phyloP scores from a whole-genome alignment of 495 filamentous ascomycete genomes.

The Chaetomium tenue region DNA sequence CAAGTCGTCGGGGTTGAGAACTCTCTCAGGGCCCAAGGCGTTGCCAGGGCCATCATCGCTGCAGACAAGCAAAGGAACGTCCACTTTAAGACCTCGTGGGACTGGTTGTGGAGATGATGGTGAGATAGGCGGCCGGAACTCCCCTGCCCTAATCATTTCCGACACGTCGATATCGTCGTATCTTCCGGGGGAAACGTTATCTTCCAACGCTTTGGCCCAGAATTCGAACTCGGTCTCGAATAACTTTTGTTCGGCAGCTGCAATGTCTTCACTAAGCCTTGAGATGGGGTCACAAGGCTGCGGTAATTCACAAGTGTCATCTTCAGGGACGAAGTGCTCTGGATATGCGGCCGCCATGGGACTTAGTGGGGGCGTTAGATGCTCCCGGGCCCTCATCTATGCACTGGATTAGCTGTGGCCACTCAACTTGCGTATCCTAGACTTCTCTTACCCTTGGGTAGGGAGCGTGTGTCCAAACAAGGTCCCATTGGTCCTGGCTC shows the following conservation, averaged over 20 bases:
- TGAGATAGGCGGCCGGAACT: conserved; percentile 13
- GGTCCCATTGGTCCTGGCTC: conserved; percentile 32
- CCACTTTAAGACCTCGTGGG: conserved; percentile 28
- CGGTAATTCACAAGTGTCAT: conserved; percentile 50
- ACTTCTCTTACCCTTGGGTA: conserved; percentile 40
- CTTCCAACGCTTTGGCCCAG: conserved; percentile 17
- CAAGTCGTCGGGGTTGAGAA: conserved; percentile 25
- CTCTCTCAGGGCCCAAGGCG: conserved; percentile 14
- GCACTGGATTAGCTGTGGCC: conserved; percentile 17
- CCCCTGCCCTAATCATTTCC: conserved; percentile 28
- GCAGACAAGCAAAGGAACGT: conserved; percentile 29
- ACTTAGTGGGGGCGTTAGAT: conserved; percentile 59
- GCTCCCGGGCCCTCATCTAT: conserved; percentile 36
- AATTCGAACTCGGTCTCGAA: conserved; percentile 27
- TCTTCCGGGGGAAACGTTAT: conserved; percentile 19
- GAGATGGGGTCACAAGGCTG: conserved; percentile 51
- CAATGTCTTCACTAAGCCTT: conserved; percentile 47
- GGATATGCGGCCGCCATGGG: conserved; percentile 41
- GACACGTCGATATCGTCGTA: conserved; percentile 30
- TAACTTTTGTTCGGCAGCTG: conserved; percentile 43
- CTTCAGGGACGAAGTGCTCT: conserved; percentile 49
- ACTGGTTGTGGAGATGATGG: conserved; percentile 11
- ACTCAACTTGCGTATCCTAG: not conserved
- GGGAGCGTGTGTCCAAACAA: conserved; percentile 34
- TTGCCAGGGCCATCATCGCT: not conserved